Evolutionary conservation across 441 rosid genomes (phyloP).

Genomic region (Gossypium schwendimanii): DNA sequence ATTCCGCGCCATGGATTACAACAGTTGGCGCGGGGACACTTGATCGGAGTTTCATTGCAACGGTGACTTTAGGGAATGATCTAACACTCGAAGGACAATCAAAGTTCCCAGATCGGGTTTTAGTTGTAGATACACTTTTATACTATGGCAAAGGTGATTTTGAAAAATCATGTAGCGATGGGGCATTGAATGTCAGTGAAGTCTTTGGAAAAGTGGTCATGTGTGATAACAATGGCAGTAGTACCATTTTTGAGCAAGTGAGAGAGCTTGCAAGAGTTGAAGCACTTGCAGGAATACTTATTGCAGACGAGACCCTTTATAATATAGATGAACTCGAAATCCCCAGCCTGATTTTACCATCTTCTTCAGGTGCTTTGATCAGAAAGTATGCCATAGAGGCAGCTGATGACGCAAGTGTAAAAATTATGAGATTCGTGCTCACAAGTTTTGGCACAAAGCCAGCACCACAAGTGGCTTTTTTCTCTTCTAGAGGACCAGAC

Average conservation of each 20-base stretch:
- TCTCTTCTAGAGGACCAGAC: conserved; percentile 30
- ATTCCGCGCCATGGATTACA: conserved; percentile 32
- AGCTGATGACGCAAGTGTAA: conserved; percentile 9
- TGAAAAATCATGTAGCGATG: conserved; percentile 11
- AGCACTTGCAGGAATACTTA: conserved; percentile 29
- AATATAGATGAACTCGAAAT: neutral
- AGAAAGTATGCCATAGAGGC: conserved; percentile 13
- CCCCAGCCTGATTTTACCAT: conserved; percentile 25
- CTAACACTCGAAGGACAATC: conserved; percentile 25
- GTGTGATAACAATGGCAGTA: conserved; percentile 17
- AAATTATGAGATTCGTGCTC: conserved; percentile 21
- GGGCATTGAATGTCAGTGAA: conserved; percentile 24
- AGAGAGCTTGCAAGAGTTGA: conserved; percentile 25
- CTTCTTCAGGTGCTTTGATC: conserved; percentile 15
- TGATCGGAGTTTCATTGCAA: conserved; percentile 21
- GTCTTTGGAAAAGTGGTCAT: conserved; percentile 34
- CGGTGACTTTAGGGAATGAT: conserved; percentile 16
- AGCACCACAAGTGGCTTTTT: conserved; percentile 26
- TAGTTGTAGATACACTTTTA: conserved; percentile 22
- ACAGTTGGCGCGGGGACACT: conserved; percentile 10
- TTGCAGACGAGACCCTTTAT: neutral
- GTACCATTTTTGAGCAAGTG: neutral
- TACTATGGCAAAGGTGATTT: conserved; percentile 21
- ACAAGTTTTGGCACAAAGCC: conserved; percentile 20
- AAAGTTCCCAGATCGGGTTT: conserved; percentile 24